Evolutionary conservation across 2,329 filamentous ascomycete genomes (phyloP).

Genomic region (Elsinoe fawcettii): DNA sequence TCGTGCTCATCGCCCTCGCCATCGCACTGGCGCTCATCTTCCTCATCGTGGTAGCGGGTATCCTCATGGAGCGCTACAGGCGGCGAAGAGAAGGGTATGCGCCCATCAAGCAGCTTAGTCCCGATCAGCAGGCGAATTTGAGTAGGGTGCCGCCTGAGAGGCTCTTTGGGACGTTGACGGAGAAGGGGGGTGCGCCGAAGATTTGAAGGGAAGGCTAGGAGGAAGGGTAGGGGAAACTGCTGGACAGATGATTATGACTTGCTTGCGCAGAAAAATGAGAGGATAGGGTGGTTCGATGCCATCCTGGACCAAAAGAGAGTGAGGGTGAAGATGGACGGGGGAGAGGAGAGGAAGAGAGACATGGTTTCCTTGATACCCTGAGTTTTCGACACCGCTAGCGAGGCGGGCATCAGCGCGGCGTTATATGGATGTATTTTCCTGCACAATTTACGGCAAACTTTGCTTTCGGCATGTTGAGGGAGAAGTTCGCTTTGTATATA

Average conservation of each 20-base stretch:
- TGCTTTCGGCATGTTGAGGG: not conserved
- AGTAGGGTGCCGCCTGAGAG: constrained; percentile 43
- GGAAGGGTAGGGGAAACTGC: too few relatives aligned
- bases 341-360: not conserved
- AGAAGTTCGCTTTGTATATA: constrained; percentile 1
- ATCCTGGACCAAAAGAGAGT: too few relatives aligned
- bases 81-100: constrained; percentile 73
- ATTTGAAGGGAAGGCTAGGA: constrained; percentile 14
- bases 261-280: too few relatives aligned
- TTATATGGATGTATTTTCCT: not conserved
- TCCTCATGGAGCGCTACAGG: constrained; percentile 66
- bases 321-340: too few relatives aligned
- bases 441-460: not conserved
- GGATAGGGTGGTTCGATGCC: not conserved
- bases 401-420: constrained; percentile 13
- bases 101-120: constrained; percentile 55
- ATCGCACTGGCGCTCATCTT: constrained; percentile 72
- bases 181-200: constrained; percentile 18
- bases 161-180: constrained; percentile 26
- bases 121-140: constrained; percentile 41
- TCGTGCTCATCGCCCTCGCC: constrained; percentile 73
- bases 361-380: constrained; percentile 11
- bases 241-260: constrained; percentile 5
- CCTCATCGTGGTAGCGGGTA: constrained; percentile 65
- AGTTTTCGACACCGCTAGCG: not conserved